Percentiles rank a stretch among this genome's conserved stretches.
Evolutionary conservation across 345 rosid genomes (phyloP).

Genomic region (Aegle marmelos): DNA sequence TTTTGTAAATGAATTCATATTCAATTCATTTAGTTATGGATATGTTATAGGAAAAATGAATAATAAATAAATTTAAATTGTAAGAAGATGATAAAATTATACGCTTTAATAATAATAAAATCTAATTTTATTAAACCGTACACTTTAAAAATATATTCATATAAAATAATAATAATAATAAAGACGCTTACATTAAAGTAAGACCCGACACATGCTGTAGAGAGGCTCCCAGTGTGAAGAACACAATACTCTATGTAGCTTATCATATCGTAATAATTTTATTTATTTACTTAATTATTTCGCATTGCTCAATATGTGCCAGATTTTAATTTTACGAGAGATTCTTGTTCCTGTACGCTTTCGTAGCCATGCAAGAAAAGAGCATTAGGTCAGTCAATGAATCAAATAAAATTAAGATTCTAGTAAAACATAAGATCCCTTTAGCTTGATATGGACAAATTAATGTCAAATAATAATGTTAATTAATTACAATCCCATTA

Average conservation of each 20-base stretch:
- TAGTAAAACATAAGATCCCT: not conserved
- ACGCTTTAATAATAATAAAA: too few species aligned
- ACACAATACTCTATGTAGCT: not conserved
- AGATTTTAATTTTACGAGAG: not conserved
- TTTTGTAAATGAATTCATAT: too few species aligned
- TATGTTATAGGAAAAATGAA: too few species aligned
- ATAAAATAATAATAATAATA: rapidly evolving
- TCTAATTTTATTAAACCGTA: too few species aligned
- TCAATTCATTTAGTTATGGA: too few species aligned
- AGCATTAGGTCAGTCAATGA: not conserved
- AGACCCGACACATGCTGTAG: too few species aligned
- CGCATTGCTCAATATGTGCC: not conserved
- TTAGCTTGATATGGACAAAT: not conserved
- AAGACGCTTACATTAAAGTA: too few species aligned
- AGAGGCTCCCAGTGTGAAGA: not conserved
- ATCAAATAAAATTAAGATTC: constrained; percentile 2
- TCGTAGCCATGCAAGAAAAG: constrained; percentile 3
- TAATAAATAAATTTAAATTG: too few species aligned
- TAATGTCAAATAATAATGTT: not conserved
- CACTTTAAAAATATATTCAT: rapidly evolving
- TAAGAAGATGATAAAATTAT: too few species aligned
- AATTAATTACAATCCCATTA: not conserved
- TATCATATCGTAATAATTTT: not conserved
- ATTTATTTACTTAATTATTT: not conserved
- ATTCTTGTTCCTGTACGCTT: constrained; percentile 10